phyloP scores from a whole-genome alignment of 2,329 filamentous ascomycete genomes.

The Thelonectria discophora region DNA sequence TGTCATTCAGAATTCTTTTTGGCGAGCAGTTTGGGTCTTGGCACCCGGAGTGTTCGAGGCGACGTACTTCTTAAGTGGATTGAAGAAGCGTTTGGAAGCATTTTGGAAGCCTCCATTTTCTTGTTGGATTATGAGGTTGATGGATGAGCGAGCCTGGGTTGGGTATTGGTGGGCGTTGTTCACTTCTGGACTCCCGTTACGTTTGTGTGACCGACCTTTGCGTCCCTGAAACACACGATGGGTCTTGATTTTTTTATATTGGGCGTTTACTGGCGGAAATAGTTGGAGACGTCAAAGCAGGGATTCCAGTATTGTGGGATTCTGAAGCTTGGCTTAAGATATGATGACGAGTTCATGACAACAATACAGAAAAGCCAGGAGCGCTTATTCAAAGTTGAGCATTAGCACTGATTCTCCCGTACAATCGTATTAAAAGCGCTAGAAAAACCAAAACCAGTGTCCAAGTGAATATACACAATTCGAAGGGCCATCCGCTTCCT shows the following conservation, averaged over 20 bases:
- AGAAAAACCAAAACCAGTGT: not conserved
- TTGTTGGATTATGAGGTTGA: not conserved
- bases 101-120: not conserved
- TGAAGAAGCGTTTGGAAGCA: not conserved
- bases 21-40: not conserved
- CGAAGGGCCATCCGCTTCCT: not conserved
- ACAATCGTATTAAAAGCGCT: not conserved
- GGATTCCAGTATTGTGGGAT: constrained; percentile 11
- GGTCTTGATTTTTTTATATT: not conserved
- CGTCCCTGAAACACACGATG: not conserved
- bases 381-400: not conserved
- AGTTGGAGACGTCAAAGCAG: not conserved
- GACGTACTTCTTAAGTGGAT: not conserved
- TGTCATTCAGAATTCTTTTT: not conserved
- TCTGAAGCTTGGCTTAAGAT: constrained; percentile 6
- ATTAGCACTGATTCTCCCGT: not conserved
- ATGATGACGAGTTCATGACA: constrained; percentile 22
- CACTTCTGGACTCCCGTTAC: not conserved
- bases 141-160: not conserved
- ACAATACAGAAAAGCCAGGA: constrained; percentile 13
- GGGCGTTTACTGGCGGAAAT: constrained; percentile 3
- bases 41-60: not conserved
- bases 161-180: constrained; percentile 3
- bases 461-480: not conserved
- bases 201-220: not conserved